A percentile compares a stretch with the other conserved stretches of the same genome.
Evolutionary conservation across 2,329 filamentous ascomycete genomes (phyloP).

Genomic region (Calonectria pseudoreteaudii): DNA sequence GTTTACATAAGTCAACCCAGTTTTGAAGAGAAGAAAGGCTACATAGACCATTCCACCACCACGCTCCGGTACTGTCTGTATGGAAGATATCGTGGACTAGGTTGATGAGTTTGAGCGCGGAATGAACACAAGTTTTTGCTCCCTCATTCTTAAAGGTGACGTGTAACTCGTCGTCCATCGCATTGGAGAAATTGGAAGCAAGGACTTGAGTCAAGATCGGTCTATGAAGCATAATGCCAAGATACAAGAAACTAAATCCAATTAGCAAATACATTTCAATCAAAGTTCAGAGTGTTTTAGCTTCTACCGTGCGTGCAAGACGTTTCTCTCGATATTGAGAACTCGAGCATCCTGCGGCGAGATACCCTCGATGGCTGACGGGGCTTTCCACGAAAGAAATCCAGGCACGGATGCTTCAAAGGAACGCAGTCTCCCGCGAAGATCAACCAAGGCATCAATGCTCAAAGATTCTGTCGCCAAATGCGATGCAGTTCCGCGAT

Average conservation of each 20-base stretch:
- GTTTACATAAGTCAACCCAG: no score
- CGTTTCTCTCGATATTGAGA: slow-evolving; percentile 8
- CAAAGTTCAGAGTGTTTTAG: no score
- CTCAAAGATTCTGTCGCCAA: neutral
- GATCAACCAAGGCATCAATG: slow-evolving; percentile 1
- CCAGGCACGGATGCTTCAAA: neutral
- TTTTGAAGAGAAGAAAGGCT: slow-evolving; percentile 16
- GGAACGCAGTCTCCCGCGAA: neutral
- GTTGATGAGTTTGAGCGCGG: slow-evolving; percentile 46
- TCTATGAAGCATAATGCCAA: slow-evolving; percentile 9
- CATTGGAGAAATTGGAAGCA: neutral
- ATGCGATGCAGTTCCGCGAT: neutral
- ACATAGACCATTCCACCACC: slow-evolving; percentile 56
- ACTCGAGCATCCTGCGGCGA: neutral
- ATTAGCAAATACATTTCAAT: neutral
- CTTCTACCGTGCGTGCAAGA: neutral
- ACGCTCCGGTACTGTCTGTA: slow-evolving; percentile 43
- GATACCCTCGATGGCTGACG: neutral
- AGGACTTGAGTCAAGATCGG: neutral
- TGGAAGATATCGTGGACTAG: slow-evolving; percentile 45
- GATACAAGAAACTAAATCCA: slow-evolving; percentile 2
- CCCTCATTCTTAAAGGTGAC: slow-evolving; percentile 31
- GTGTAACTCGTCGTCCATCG: no score
- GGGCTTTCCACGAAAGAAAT: slow-evolving; percentile 9
- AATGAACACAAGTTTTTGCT: slow-evolving; percentile 45